Evolutionary conservation across 1,284 basidiomycete genomes (phyloP), one percentile per base, ranked within the genome.

Genomic region (Ustilago trichophora): DNA sequence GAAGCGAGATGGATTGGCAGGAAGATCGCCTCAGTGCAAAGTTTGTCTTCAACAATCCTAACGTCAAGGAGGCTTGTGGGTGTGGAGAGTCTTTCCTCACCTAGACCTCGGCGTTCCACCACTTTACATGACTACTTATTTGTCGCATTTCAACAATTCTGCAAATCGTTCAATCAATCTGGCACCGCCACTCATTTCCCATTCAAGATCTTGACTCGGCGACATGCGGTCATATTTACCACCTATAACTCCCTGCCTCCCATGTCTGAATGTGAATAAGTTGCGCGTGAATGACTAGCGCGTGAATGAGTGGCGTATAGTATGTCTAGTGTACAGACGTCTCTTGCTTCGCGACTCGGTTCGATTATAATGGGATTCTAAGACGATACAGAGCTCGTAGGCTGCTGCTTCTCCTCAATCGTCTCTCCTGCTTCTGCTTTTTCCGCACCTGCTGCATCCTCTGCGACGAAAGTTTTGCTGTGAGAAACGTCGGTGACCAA

Each of bases 1-100:
- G 96, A 35, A 94, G 92, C 80, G 90, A 91, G 85, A 99, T 99
- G 96, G 93, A 96, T 81, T 98, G 96, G 96, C 87, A 90, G 66
- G 96, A 98, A 84, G 71, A 77, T 41, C 65, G 51, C 19, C 54
- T 70, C 34, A 64, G 59, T 21, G 89, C 92, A 50, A 93, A 91
- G 83, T 96, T 97, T 76, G 88, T 91, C 22, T 96, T 97, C 83
- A 89, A 91, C 83, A 96, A 84, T 58, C 83, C 83, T 1, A 83
- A 84, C 47, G 78, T 83, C 63, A 91, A 91, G 83, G 93, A 95
- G 77, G 91, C 91, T 11, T 96, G 93, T 82, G 93, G 93, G 52
- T 96, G 93, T 78, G 93, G 93, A 73, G 93, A 95, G 83, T 93
- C 83, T 38, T 84, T 84, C 82, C 90, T 77, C 26, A 72, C 68